Conservation (phyloP, 192 early-diverging fungal species). For the Coemansia sp. region DNA sequence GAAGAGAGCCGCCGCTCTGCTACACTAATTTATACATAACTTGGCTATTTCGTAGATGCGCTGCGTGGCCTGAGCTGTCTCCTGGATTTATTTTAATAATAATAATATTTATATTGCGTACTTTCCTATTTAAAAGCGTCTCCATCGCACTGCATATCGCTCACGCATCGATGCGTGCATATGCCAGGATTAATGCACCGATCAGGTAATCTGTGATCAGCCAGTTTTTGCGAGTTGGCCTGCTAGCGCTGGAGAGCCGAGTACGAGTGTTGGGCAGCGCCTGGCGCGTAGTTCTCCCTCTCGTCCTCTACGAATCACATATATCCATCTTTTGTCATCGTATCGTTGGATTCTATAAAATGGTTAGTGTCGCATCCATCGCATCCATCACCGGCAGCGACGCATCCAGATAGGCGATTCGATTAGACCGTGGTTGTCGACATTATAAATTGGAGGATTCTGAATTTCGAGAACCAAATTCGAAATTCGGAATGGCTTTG, state of each 20-base stretch:
- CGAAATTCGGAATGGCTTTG: neutral
- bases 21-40: neutral
- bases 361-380: slow-evolving; percentile 56
- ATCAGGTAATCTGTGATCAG: neutral
- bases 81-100: neutral
- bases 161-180: neutral
- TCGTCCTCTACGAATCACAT: slow-evolving; percentile 23
- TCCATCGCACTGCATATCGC: no score
- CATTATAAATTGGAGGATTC: neutral
- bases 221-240: neutral
- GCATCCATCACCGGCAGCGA: slow-evolving; percentile 31
- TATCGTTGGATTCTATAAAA: slow-evolving; percentile 39
- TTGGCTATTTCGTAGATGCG: neutral
- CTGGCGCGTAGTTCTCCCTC: slow-evolving; percentile 23
- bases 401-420: neutral
- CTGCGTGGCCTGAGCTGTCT: neutral
- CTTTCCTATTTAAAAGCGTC: neutral
- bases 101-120: neutral
- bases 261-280: slow-evolving; percentile 3
- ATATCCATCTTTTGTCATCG: slow-evolving; percentile 11
- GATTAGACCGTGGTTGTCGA: neutral
- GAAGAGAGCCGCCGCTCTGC: neutral
- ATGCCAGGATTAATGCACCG: neutral
- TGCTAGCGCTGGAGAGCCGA: neutral
- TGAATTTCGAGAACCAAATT: neutral